Conservation (phyloP, 73 alveolate species). For the Paramecium sexaurelia region DNA sequence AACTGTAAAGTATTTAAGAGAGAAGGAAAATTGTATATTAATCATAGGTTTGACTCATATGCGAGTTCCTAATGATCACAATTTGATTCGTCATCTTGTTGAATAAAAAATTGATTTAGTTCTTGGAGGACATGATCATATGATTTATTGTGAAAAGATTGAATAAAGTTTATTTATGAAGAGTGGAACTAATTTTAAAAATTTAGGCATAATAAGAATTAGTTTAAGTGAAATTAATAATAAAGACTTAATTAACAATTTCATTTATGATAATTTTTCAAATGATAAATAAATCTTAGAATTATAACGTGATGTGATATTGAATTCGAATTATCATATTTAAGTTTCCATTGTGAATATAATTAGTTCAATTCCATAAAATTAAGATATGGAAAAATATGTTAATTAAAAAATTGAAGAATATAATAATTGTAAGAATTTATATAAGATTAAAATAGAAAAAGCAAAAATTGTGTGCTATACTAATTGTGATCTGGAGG, state of each 20-base stretch:
- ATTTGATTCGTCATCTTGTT: conserved; percentile 60
- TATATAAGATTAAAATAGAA: neutral
- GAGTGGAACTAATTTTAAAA: conserved; percentile 48
- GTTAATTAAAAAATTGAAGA: neutral
- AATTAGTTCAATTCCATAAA: neutral
- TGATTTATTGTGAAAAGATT: conserved; percentile 30
- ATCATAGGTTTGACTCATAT: neutral
- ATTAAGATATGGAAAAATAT: neutral
- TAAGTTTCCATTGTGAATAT: neutral
- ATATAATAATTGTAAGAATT: neutral
- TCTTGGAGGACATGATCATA: conserved; percentile 87
- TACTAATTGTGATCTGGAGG: conserved; percentile 72
- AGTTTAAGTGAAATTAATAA: neutral
- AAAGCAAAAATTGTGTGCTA: conserved; percentile 55
- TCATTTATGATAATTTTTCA: neutral
- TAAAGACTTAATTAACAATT: neutral
- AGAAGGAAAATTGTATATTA: neutral
- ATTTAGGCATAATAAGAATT: neutral
- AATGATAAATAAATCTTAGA: neutral
- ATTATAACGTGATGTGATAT: neutral
- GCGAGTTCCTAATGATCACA: conserved; percentile 74
- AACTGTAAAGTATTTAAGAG: neutral
- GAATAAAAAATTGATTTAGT: conserved; percentile 70
- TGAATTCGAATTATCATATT: neutral
- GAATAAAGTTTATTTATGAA: neutral